Evolutionary conservation across 345 rosid species (phyloP), one percentile per base, ranked within the genome.

Genomic region (Gossypium sturtianum): DNA sequence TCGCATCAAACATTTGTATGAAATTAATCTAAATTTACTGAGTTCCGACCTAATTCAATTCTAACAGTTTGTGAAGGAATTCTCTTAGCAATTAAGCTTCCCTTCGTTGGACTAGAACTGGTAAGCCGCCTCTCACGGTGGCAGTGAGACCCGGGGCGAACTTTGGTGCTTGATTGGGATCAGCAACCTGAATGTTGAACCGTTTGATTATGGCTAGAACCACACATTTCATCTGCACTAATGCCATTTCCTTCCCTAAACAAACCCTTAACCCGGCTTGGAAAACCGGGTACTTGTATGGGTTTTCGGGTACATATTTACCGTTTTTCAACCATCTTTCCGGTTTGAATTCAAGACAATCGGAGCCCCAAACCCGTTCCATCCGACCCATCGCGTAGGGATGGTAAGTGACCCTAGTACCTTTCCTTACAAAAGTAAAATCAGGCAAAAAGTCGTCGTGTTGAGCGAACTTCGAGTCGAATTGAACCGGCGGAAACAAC

Each of bases 131-230:
- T 17, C 77, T 78, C 54, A 94, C 83, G 43, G 89, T 90, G 63
- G 97, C 92, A 0, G 98, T 90, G 9, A 94, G 86, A 20, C 97
- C 97, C 0, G 98, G 91, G 6, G 84, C 78, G 48, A 92, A 94
- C 77, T 75, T 80, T 0, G 83, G 84, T 0, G 29, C 48, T 23
- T 79, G 80, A 38, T 16, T 22, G 17, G 83, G 84, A 49, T 83
- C 82, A 56, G 58, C 65, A 17, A 86, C 78, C 74, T 78, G 83
- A 34, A 86, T 65, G 12, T 79, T 74, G 65, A 84, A 90, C 73
- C 58, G 75, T 10, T 83, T 74, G 34, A 89, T 54, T 2, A 90
- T 23, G 0, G 90, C 85, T 34, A 79, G 67, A 19, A 80, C 90
- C 29, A 79, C 90, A 53, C 79, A 72, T 76, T 86, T 89, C 87